Conservation (phyloP, 2,329 filamentous ascomycete species). For the Aspergillus clavatus region DNA sequence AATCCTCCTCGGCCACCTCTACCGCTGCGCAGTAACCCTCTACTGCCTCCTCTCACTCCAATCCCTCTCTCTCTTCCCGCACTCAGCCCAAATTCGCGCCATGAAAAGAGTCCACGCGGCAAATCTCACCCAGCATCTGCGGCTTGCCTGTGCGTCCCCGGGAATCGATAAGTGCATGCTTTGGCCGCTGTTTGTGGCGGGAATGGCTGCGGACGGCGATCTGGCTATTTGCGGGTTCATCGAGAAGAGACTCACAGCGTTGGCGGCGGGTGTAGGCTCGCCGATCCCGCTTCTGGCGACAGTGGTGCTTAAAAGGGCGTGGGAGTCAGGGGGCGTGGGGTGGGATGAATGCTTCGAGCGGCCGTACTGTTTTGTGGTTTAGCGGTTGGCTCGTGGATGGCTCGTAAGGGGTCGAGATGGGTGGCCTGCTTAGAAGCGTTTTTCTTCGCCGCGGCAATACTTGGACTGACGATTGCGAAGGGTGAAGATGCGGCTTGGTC, state of each 20-base stretch:
- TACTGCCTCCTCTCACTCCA: constrained; percentile 7
- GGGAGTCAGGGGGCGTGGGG: background rate
- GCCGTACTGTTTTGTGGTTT: constrained; percentile 4
- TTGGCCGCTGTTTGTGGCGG: constrained; percentile 7
- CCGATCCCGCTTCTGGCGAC: background rate
- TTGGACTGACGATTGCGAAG: no score
- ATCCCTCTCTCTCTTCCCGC: constrained; percentile 1
- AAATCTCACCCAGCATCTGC: background rate
- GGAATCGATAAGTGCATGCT: constrained; percentile 3
- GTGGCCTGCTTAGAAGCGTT: no score
- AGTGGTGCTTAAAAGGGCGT: constrained; percentile 1
- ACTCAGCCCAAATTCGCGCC: background rate
- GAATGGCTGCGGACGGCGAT: background rate
- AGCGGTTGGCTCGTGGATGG: no score
- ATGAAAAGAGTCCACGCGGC: constrained; percentile 1
- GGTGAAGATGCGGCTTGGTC: no score
- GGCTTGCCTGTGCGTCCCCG: background rate
- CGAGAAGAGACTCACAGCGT: background rate
- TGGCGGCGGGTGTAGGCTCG: background rate
- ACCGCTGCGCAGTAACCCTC: constrained; percentile 4
- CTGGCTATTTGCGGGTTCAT: background rate
- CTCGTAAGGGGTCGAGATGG: no score
- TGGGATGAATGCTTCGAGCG: constrained; percentile 7
- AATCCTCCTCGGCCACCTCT: constrained; percentile 5
- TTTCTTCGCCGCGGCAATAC: no score